Base-by-base conservation (phyloP, 139 green algal species). In the Chlorella sp. region DNA sequence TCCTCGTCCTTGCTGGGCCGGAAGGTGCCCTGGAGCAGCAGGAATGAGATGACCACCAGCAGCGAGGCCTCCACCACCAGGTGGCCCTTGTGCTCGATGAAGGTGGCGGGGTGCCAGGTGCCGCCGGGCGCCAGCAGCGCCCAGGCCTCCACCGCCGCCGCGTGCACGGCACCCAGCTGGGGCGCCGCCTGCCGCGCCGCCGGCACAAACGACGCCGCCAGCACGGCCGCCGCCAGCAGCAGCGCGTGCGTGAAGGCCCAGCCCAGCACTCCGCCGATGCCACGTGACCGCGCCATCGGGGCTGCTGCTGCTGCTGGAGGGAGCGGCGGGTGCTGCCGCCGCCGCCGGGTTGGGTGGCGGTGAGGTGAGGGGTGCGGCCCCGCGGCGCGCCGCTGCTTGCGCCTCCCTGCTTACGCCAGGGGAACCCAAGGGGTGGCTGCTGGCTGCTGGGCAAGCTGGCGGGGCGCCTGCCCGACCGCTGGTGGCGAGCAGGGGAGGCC, bases 51-150 rank as follows among this genome's bases (percentile, higher is more conserved):
- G 41, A 95, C 82, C 11, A 92, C 65, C 36, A 96, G 55, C 34
- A 98, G 91, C 26, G 94, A 21, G 0, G 81, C 92, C 87, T 98
- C 96, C 34, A 98, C 80, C 3, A 94, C 87, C 16, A 98, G 63
- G 80, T 97, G 95, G 3, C 93, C 90, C 51, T 96, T 90, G 89
- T 96, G 90, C 84, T 95, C 94, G 18, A 98, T 84, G 79, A 98
- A 97, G 64, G 88, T 90, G 0, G 87, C 85, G 0, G 95, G 95
- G 85, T 98, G 95, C 68, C 73, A 89, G 76, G 86, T 81, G 41
- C 95, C 95, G n/a, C 95, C 95, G 0, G 95, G 95, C 0, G 89
- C 87, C 3, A 98, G 71, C 16, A 94, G 88, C 1, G 84, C 86
- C 95, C 95, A 98, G 36, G 93, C 92, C 32, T 96, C 88, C 18